Evolutionary conservation across 2,329 filamentous ascomycete species (phyloP).

Genomic region (Rhinocladiella similis): DNA sequence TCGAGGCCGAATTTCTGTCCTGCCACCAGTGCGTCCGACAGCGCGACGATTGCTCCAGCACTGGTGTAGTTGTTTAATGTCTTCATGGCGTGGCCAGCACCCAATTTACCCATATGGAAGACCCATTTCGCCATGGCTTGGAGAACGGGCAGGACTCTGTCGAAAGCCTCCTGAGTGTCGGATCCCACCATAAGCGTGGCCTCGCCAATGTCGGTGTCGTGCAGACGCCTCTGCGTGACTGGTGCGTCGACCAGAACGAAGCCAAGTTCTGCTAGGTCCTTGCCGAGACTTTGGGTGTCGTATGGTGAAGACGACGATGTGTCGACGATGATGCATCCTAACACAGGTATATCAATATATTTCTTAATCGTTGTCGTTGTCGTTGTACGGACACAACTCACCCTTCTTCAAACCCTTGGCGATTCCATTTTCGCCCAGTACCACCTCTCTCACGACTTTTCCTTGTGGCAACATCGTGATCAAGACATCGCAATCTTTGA

Average conservation of each 20-base stretch:
- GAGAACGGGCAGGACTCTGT: conserved; percentile 21
- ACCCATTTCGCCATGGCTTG: conserved; percentile 26
- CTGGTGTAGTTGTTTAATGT: conserved; percentile 28
- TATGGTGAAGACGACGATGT: conserved; percentile 27
- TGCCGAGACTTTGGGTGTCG: conserved; percentile 22
- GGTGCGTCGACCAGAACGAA: conserved; percentile 25
- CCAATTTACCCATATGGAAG: conserved; percentile 27
- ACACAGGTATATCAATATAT: neutral
- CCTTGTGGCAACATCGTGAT: conserved; percentile 39
- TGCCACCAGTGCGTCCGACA: conserved; percentile 23
- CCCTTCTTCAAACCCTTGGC: conserved; percentile 33
- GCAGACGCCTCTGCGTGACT: conserved; percentile 24
- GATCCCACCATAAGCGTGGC: conserved; percentile 27
- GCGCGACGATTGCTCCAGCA: conserved; percentile 23
- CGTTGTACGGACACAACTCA: conserved; percentile 28
- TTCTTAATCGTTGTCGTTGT: too few relatives aligned
- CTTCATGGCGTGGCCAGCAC: conserved; percentile 27
- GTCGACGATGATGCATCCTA: conserved; percentile 24
- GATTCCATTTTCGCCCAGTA: conserved; percentile 32
- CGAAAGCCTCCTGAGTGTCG: conserved; percentile 19
- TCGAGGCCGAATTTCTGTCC: conserved; percentile 27
- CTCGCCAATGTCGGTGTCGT: conserved; percentile 26
- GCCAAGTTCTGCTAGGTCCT: conserved; percentile 16
- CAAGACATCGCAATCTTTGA: conserved; percentile 35
- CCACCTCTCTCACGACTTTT: conserved; percentile 36